Base-by-base conservation (phyloP, 768 basidiomycete genomes). In the Atractiella rhizophila region DNA sequence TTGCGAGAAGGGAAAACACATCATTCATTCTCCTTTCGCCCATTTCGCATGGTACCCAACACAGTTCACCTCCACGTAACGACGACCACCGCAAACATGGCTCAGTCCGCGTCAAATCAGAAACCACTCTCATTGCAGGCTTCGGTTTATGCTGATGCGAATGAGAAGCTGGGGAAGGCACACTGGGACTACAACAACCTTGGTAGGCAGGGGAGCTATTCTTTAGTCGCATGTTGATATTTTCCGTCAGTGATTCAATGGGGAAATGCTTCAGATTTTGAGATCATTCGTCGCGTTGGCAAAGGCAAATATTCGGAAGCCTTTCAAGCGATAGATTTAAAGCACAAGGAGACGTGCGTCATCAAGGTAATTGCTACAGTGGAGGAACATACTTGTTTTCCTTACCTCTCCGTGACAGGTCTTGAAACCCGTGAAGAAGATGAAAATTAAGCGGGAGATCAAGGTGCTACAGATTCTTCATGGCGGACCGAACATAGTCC, bases 71-170 rank as follows among this genome's bases (percentile, higher is more conserved):
- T n/a, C n/a, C n/a, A n/a, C n/a, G n/a, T n/a, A n/a, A n/a, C n/a
- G n/a, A n/a, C n/a, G n/a, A n/a, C n/a, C n/a, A n/a, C n/a, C n/a
- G n/a, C n/a, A n/a, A n/a, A n/a, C n/a, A n/a, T n/a, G n/a, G n/a
- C n/a, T n/a, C n/a, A n/a, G n/a, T n/a, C n/a, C n/a, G n/a, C n/a
- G n/a, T n/a, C n/a, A n/a, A n/a, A n/a, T n/a, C n/a, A n/a, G n/a
- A n/a, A n/a, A n/a, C n/a, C n/a, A n/a, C n/a, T n/a, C n/a, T n/a
- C n/a, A n/a, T 43, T 37, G 5, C 42, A 43, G 19, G 44, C 44
- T 18, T 23, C 40, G 38, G 44, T 45, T 81, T 53, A 53, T 39
- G 35, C 52, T 18, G 44, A 45, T 30, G 52, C 48, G 28, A 54
- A 54, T 43, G 51, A 53, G 28, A 45, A 44, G 33, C 42, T 44